phyloP scores from a whole-genome alignment of 495 filamentous ascomycete species.

The Xylona heveae region DNA sequence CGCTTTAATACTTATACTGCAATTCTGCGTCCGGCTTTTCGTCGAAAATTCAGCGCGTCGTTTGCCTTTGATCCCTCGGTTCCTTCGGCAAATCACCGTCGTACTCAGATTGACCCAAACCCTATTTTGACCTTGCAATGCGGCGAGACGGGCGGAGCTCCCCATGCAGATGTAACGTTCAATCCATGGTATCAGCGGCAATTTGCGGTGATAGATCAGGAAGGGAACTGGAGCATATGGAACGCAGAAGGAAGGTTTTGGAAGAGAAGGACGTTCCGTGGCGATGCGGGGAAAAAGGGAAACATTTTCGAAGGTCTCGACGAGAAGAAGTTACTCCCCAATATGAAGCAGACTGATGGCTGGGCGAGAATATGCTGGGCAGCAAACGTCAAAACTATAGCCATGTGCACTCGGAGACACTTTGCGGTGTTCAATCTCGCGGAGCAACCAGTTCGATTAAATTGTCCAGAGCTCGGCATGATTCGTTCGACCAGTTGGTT shows the following conservation, averaged over 20 bases:
- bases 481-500: slow-evolving; percentile 11
- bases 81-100: slow-evolving; percentile 5
- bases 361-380: slow-evolving; percentile 19
- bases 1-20: slow-evolving; percentile 32
- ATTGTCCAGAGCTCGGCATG: slow-evolving; percentile 5
- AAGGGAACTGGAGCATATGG: slow-evolving; percentile 60
- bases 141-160: slow-evolving; percentile 28
- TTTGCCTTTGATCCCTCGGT: slow-evolving; percentile 1
- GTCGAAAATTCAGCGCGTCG: slow-evolving; percentile 10
- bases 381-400: slow-evolving; percentile 11
- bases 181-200: slow-evolving; percentile 51
- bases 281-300: slow-evolving; percentile 1
- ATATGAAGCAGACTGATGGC: slow-evolving; percentile 11
- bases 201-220: slow-evolving; percentile 50
- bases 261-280: slow-evolving; percentile 2
- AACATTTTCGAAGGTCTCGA: neutral
- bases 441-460: slow-evolving; percentile 3
- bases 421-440: slow-evolving; percentile 11
- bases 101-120: slow-evolving; percentile 38
- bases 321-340: slow-evolving; percentile 1
- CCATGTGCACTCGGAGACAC: slow-evolving; percentile 13
- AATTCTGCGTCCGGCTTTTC: slow-evolving; percentile 36
- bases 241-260: slow-evolving; percentile 28
- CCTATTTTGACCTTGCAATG: slow-evolving; percentile 32
- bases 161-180: slow-evolving; percentile 56